phyloP scores from a whole-genome alignment of 2,329 filamentous ascomycete genomes.

The Aspergillaceae sp. region DNA sequence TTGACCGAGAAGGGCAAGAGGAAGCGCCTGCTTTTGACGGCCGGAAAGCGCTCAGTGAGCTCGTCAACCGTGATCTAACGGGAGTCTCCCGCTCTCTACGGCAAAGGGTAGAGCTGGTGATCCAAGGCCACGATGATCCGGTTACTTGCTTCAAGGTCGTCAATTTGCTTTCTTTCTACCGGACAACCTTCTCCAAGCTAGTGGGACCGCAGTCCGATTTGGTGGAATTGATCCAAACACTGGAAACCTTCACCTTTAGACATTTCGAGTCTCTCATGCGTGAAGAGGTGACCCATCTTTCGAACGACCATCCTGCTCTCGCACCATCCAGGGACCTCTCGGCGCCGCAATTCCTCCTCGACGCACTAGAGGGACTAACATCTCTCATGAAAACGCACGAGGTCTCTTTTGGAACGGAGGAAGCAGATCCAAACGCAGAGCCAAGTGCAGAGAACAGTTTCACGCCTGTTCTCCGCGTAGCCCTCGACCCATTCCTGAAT shows the following conservation, averaged over 20 bases:
- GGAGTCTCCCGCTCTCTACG: conserved; percentile 77
- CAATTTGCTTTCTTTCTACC: conserved; percentile 84
- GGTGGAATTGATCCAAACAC: conserved; percentile 56
- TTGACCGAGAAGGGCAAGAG: conserved; percentile 45
- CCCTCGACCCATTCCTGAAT: conserved; percentile 76
- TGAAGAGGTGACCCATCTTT: conserved; percentile 59
- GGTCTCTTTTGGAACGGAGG: conserved; percentile 54
- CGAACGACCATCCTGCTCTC: conserved; percentile 63
- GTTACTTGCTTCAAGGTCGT: conserved; percentile 83
- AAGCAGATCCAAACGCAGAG: conserved; percentile 36
- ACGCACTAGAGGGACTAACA: conserved; percentile 68
- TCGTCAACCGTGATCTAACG: conserved; percentile 77
- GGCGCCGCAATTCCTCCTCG: conserved; percentile 69
- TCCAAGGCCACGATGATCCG: conserved; percentile 85
- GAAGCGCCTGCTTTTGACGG: conserved; percentile 60
- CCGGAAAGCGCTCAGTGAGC: conserved; percentile 67
- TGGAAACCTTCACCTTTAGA: conserved; percentile 68
- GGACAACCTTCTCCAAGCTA: conserved; percentile 71
- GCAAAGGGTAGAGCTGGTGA: conserved; percentile 81
- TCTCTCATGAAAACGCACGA: conserved; percentile 81
- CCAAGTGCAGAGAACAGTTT: conserved; percentile 53
- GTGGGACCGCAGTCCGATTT: conserved; percentile 62
- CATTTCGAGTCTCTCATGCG: conserved; percentile 76
- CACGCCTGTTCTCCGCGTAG: conserved; percentile 63
- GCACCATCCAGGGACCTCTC: conserved; percentile 63